phyloP scores from a whole-genome alignment of 768 basidiomycete species.

The Boletus speciosus region DNA sequence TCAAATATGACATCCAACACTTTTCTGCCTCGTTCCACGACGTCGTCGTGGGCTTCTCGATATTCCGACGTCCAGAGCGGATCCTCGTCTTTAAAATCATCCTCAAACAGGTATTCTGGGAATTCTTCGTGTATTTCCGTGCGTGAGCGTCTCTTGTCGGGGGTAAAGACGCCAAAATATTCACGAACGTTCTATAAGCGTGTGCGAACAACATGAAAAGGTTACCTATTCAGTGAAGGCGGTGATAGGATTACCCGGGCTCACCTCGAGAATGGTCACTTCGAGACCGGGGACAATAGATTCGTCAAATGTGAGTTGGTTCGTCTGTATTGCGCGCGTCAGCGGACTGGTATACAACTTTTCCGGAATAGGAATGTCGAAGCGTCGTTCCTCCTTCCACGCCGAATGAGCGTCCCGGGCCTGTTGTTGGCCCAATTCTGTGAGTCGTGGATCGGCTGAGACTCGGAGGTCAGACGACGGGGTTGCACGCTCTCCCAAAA shows the following conservation, averaged over 20 bases:
- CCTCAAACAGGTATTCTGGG: conserved; percentile 49
- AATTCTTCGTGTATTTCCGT: conserved; percentile 37
- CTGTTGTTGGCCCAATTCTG: conserved; percentile 49
- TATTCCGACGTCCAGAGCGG: conserved; percentile 41
- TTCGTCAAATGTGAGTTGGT: conserved; percentile 45
- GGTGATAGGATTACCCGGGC: background rate
- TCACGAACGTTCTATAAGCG: conserved; percentile 55
- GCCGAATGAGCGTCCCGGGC: conserved; percentile 29
- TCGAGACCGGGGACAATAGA: conserved; percentile 26
- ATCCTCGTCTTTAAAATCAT: conserved; percentile 56
- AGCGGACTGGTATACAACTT: conserved; percentile 38
- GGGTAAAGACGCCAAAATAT: conserved; percentile 56
- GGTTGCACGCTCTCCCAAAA: background rate
- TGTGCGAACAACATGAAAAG: background rate
- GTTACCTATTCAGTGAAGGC: background rate
- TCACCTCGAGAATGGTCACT: conserved; percentile 53
- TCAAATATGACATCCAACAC: conserved; percentile 55
- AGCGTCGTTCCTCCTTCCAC: background rate
- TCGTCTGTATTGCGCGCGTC: conserved; percentile 52
- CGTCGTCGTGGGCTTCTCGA: background rate
- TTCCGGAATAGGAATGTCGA: background rate
- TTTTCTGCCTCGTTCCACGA: conserved; percentile 40
- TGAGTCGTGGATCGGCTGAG: conserved; percentile 42
- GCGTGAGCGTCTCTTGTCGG: conserved; percentile 52
- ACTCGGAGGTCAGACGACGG: background rate